Evolutionary conservation across 78 protist species (phyloP).

Genomic region (Reticulomyxa filosa): DNA sequence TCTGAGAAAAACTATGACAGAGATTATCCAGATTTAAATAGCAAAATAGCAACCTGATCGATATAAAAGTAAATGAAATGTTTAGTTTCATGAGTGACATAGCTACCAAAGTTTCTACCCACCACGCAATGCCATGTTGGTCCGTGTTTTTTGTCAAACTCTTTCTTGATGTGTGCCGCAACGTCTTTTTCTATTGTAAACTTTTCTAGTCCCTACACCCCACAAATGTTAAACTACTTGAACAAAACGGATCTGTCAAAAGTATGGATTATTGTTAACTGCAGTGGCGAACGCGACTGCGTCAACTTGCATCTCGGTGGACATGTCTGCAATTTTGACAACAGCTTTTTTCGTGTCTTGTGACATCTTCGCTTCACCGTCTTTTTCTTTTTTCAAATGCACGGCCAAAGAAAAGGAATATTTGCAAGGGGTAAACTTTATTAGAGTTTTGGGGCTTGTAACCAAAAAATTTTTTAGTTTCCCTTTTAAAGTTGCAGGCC

Average conservation of each 20-base stretch:
- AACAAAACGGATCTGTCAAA: too few relatives aligned
- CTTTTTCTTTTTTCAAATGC: too few relatives aligned
- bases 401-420: too few relatives aligned
- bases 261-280: too few relatives aligned
- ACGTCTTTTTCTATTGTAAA: constrained; percentile 87
- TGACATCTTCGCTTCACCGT: too few relatives aligned
- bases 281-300: constrained; percentile 51
- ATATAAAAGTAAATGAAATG: constrained; percentile 89
- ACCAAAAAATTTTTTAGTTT: too few relatives aligned
- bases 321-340: constrained; percentile 69
- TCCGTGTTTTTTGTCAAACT: constrained; percentile 85
- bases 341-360: too few relatives aligned
- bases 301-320: constrained; percentile 86
- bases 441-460: too few relatives aligned
- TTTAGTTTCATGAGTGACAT: constrained; percentile 94
- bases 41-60: constrained; percentile 77
- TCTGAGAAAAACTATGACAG: too few relatives aligned
- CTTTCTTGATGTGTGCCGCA: constrained; percentile 89
- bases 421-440: too few relatives aligned
- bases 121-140: constrained; percentile 92
- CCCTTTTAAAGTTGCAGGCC: too few relatives aligned
- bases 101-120: constrained; percentile 94
- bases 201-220: constrained; percentile 61
- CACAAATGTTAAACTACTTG: too few relatives aligned
- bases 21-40: constrained; percentile 75